Evolutionary conservation across 2,329 filamentous ascomycete species (phyloP), one percentile per base, ranked within the genome.

Genomic region (Chalaropsis ovoidea): DNA sequence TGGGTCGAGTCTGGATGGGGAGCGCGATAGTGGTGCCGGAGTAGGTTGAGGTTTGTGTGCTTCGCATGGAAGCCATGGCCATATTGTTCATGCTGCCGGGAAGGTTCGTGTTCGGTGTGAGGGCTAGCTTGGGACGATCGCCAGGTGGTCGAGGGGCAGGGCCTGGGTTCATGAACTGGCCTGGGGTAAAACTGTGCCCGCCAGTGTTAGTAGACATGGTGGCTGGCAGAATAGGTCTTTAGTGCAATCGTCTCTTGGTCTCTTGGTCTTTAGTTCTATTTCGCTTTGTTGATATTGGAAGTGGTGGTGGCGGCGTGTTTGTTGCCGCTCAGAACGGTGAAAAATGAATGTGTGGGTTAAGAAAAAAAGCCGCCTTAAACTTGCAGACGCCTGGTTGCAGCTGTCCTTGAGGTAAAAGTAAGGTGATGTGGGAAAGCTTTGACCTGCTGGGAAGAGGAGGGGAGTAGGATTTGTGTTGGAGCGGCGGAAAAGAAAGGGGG

Each of bases 101-200:
- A 24, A 89, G 80, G 74, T 86, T 89, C 71, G 85, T 83, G 73
- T 84, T 88, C 68, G 87, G 91, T 52, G 88, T 90, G 68, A 95
- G 81, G 71, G 86, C 86, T 70, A 96, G 84, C 73, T 89, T 87
- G 68, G 91, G 89, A 72, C 89, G 85, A 73, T 94, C 89, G 68
- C 83, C 86, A 22, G 93, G 94, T 68, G 94, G 93, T 72, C 89
- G 87, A 70, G 94, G 94, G 70, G 94, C 93, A 71, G 94, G 93
- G 70, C 94, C 91, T 69, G 94, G 91, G 76, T 97, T 97, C 89
- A 97, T 95, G 79, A 97, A 97, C 75, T 86, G 83, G 71, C 80
- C 82, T 69, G 79, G 78, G 52, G 81, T 77, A 52, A 58, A 67
- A 60, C 35, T 56, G 63, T 43, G 27, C 45, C 63, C 64, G 60